phyloP scores from a whole-genome alignment of 2,329 filamentous ascomycete species.

The Orbilia blumenaviensis region DNA sequence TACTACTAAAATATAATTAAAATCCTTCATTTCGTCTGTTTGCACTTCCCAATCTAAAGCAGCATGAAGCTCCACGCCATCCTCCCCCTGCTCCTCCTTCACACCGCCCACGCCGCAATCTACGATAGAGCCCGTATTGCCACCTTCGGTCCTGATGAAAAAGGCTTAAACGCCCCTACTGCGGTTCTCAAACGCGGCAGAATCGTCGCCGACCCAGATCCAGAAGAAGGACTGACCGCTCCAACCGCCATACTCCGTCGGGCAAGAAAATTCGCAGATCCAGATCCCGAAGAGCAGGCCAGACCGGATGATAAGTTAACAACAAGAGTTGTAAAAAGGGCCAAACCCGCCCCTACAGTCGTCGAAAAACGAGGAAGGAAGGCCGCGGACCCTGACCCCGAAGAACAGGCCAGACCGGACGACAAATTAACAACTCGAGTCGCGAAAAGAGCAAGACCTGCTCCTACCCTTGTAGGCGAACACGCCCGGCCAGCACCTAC shows the following conservation, averaged over 20 bases:
- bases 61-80: slow-evolving; percentile 9
- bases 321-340: neutral
- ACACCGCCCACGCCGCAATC: neutral
- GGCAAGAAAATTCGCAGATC: neutral
- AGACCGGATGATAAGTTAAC: neutral
- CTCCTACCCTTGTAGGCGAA: neutral
- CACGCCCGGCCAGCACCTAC: no score
- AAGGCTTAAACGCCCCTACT: neutral
- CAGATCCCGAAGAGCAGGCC: neutral
- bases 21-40: no score
- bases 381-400: neutral
- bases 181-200: neutral
- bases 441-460: neutral
- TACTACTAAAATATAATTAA: no score
- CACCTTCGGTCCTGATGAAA: neutral
- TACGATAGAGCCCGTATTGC: neutral
- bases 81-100: neutral
- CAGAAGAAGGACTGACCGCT: neutral
- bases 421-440: neutral
- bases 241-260: neutral
- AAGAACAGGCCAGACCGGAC: neutral
- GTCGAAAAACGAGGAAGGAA: neutral
- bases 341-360: neutral
- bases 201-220: neutral
- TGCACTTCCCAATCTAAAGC: neutral